Base-by-base conservation (phyloP, 371 early-diverging fungal species). In the Lichtheimia corymbifera region DNA sequence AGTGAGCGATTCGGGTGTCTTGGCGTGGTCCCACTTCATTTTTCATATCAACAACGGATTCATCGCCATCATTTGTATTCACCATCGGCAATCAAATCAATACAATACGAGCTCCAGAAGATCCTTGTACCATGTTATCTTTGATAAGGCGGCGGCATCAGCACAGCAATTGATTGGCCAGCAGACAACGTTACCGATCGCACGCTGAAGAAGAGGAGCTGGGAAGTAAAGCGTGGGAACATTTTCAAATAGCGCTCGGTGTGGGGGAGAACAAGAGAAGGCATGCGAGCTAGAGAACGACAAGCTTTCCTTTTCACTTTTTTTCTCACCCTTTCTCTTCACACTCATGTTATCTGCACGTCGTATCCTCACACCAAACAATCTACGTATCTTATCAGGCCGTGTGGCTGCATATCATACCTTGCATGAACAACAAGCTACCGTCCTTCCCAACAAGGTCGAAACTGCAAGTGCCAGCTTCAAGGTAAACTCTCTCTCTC, bases 391-490 rank as follows among this genome's bases (percentile, higher is more conserved):
- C 47, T 22, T 47, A 22, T 18, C 47, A 7, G 22, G 47, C 11
- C 47, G 47, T 9, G 22, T 47, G n/a, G 47, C 47, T 9, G 47
- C 47, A 1, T 80, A 73, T 49, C 81, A 80, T 65, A 53, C 66
- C 12, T 62, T 72, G 13, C 78, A 77, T 43, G 81, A 80, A 63
- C 66, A 77, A 11, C 64, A 61, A 55, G 72, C 78, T 22, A 65
- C 68, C 18, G 68, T 80, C 5, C 58, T 80, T 18, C 81, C 81
- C 35, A 80, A 80, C 49, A 66, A 70, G 5, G 77, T 94, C 42
- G 95, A 96, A 74, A 81, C 86, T 13, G 83, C 89, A 51, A 87
- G 92, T 24, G 87, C 88, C 18, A 83, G 86, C 61, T 97, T 96
- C 84, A 87, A 91, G 83, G 94, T 93, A 77, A 61, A 61, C 28